Evolutionary conservation across 352 stramenopile genomes (phyloP), one percentile per base, ranked within the genome.

Genomic region (Phytophthora europaea): DNA sequence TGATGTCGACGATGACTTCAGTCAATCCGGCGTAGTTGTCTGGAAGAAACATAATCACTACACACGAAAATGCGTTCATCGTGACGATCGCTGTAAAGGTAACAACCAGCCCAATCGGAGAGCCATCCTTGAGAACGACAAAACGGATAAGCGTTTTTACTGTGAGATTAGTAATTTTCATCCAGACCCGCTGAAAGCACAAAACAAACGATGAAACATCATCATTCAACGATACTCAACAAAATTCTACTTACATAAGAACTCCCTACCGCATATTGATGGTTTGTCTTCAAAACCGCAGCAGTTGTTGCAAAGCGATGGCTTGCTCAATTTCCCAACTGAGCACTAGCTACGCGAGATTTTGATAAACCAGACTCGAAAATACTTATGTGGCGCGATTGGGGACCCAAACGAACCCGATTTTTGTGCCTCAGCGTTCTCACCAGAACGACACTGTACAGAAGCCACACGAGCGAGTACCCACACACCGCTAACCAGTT

Each of bases 1-100:
- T n/a, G 2, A 36, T 60, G 65, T 72, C 65, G 38, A 67, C 50
- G 2, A 72, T 18, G 4, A 59, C 57, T 31, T 72, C 65, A 34
- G 28, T 50, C 31, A 72, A 53, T 0, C 52, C 55, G 0, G 56
- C 45, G 31, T 56, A 45, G 7, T 34, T 1, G n/a, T 51, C 22
- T 0, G 60, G 60, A 51, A 67, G 60, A 23, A 58, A 23, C 31
- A 67, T 67, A 48, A 67, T 31, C n/a, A 43, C 0, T 6, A 33
- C 60, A 22, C 45, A 59, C 12, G 60, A 67, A 6, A 67, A 23
- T 9, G 60, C 45, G 47, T 59, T 59, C n/a, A 34, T 47, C 22
- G 18, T 31, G 7, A 59, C 22, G 18, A 67, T 67, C 3, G 33
- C 34, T 58, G 60, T 52, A 20, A 67, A 59, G 10, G 18, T 36